A percentile compares a stretch with the other conserved stretches of the same genome.
Evolutionary conservation across 2,329 filamentous ascomycete genomes (phyloP).

Genomic region (Pseudopithomyces chartarum): DNA sequence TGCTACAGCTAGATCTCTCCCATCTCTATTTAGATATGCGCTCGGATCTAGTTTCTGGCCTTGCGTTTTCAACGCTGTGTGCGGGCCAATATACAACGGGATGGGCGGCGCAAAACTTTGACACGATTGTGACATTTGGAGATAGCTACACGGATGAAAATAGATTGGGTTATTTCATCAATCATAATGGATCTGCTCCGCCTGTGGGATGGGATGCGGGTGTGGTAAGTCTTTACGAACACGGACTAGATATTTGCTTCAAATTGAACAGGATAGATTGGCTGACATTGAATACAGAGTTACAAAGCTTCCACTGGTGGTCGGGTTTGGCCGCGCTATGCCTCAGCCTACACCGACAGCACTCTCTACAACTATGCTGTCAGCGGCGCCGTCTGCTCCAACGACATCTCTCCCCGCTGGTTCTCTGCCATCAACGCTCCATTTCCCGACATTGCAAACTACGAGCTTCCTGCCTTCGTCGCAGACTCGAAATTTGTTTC

Average conservation of each 20-base stretch:
- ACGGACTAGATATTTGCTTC: too few relatives aligned
- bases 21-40: slow-evolving; percentile 22
- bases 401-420: slow-evolving; percentile 65
- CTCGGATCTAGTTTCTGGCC: slow-evolving; percentile 22
- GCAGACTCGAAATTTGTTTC: slow-evolving; percentile 46
- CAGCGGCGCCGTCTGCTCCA: slow-evolving; percentile 73
- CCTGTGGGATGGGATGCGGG: slow-evolving; percentile 63
- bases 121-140: slow-evolving; percentile 71
- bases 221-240: slow-evolving; percentile 43
- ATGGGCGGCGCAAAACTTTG: slow-evolving; percentile 57
- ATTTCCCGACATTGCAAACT: slow-evolving; percentile 62
- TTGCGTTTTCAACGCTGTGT: slow-evolving; percentile 23
- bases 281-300: slow-evolving; percentile 31
- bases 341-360: slow-evolving; percentile 62
- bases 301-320: slow-evolving; percentile 68
- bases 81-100: slow-evolving; percentile 16
- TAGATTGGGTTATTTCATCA: slow-evolving; percentile 66
- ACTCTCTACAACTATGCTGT: slow-evolving; percentile 72
- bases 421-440: slow-evolving; percentile 56
- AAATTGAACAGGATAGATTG: background rate
- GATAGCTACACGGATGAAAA: slow-evolving; percentile 79
- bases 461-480: slow-evolving; percentile 55
- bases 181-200: slow-evolving; percentile 61
- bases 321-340: slow-evolving; percentile 70
- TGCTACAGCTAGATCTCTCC: too few relatives aligned